These are phyloP conservation scores for Lasiodiplodia sp. DNA, from an alignment of 2,329 filamentous ascomycete genomes.

Conservation along the genomic window DNA sequence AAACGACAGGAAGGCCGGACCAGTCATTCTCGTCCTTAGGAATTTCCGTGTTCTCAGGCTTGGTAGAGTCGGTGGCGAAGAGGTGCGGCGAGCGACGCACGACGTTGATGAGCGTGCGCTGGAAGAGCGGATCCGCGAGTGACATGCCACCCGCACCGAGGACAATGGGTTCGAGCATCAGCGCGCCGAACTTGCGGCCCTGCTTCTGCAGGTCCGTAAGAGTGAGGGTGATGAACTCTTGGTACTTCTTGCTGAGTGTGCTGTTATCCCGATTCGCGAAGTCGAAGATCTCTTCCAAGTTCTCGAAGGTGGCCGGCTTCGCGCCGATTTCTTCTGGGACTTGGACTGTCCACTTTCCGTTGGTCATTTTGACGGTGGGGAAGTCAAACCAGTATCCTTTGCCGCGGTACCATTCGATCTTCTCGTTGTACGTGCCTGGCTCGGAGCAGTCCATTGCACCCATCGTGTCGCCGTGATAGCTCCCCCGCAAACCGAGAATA, in stretches of 20 bases:
- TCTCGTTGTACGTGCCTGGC: constrained; percentile 78
- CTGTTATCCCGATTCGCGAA: constrained; percentile 54
- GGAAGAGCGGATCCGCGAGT: constrained; percentile 83
- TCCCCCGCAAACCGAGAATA: constrained; percentile 77
- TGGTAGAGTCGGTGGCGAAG: constrained; percentile 51
- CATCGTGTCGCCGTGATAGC: constrained; percentile 88
- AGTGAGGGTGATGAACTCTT: constrained; percentile 10
- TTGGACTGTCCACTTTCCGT: constrained; percentile 65
- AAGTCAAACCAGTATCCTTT: constrained; percentile 84
- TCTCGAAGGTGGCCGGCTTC: constrained; percentile 43
- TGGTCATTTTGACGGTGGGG: constrained; percentile 71
- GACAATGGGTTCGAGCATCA: constrained; percentile 82
- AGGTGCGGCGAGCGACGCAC: constrained; percentile 67
- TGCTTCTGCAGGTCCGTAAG: constrained; percentile 50
- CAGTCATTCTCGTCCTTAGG: constrained; percentile 54
- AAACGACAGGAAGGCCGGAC: constrained; percentile 79
- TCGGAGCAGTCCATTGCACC: constrained; percentile 87
- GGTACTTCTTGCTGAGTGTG: neutral
- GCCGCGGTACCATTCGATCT: constrained; percentile 85
- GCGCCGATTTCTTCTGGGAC: neutral
- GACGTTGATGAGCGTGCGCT: constrained; percentile 71
- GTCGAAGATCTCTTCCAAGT: constrained; percentile 46
- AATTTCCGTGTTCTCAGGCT: constrained; percentile 4
- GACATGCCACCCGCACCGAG: constrained; percentile 86
- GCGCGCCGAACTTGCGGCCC: constrained; percentile 74